phyloP scores from a whole-genome alignment of 2,329 filamentous ascomycete genomes.

The Bipolaris gigantea region DNA sequence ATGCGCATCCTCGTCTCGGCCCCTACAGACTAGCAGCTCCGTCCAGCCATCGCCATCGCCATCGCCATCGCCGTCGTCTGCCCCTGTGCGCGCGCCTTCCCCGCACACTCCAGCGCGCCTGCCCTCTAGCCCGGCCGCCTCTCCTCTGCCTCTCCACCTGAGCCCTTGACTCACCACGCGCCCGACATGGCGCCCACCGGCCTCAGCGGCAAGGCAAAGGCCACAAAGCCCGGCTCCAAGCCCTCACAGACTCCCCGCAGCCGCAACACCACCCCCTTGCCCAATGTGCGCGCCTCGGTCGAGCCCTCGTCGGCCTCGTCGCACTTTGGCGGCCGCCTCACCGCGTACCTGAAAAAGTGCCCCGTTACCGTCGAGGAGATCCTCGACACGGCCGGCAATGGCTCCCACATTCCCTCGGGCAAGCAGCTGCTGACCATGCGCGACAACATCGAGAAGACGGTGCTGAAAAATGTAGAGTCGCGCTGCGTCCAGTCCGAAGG shows the following conservation, averaged over 20 bases:
- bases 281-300: constrained; percentile 54
- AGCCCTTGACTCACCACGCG: neutral
- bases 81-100: constrained; percentile 8
- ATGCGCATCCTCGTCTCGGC: no score
- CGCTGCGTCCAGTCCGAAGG: constrained; percentile 70
- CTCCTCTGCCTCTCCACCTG: neutral
- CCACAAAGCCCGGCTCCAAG: constrained; percentile 45
- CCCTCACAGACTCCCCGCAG: constrained; percentile 53
- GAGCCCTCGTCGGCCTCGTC: constrained; percentile 47
- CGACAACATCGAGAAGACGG: constrained; percentile 64
- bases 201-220: constrained; percentile 56
- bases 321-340: constrained; percentile 63
- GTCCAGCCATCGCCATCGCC: neutral
- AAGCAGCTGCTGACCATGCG: constrained; percentile 65
- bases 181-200: constrained; percentile 36
- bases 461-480: constrained; percentile 48
- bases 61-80: neutral
- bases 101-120: constrained; percentile 10
- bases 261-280: constrained; percentile 76
- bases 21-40: no score
- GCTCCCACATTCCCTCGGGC: constrained; percentile 58
- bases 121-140: no score
- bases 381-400: constrained; percentile 63
- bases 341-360: constrained; percentile 59
- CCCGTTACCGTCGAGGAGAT: constrained; percentile 70